phyloP scores from a whole-genome alignment of 306 rosid genomes.

The Spatholobus suberectus region DNA sequence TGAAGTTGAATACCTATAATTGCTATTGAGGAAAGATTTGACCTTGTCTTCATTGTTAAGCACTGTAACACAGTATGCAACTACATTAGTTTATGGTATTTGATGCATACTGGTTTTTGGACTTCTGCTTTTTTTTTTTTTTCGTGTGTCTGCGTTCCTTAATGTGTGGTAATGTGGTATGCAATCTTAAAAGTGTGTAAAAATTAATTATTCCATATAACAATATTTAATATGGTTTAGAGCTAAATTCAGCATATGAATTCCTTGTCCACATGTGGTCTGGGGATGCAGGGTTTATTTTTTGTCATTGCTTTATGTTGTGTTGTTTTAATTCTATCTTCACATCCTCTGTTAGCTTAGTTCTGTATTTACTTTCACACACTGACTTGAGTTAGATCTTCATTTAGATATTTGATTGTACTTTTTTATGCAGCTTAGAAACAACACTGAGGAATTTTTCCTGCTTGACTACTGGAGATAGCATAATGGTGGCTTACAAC shows the following conservation, averaged over 20 bases:
- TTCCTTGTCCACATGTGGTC: not conserved
- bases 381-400: conserved; percentile 28
- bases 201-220: conserved; percentile 15
- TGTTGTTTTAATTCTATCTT: conserved; percentile 11
- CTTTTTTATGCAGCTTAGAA: conserved; percentile 73
- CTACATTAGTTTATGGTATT: not conserved
- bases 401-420: conserved; percentile 6
- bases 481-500: conserved; percentile 99
- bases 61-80: not conserved
- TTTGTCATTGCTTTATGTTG: not conserved
- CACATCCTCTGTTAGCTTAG: not conserved
- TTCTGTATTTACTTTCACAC: not conserved
- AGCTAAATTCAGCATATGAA: conserved; percentile 12
- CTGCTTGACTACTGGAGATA: conserved; percentile 91
- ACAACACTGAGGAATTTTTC: conserved; percentile 94
- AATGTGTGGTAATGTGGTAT: not conserved
- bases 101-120: not conserved
- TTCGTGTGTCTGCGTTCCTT: not conserved
- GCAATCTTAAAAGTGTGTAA: not conserved
- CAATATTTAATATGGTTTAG: not conserved
- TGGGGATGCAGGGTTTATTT: not conserved
- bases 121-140: not conserved
- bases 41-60: not conserved
- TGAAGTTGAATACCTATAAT: not conserved
- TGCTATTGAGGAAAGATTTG: not conserved